Evolutionary conservation across 768 basidiomycete genomes (phyloP).

Genomic region (Cubamyces sp.): DNA sequence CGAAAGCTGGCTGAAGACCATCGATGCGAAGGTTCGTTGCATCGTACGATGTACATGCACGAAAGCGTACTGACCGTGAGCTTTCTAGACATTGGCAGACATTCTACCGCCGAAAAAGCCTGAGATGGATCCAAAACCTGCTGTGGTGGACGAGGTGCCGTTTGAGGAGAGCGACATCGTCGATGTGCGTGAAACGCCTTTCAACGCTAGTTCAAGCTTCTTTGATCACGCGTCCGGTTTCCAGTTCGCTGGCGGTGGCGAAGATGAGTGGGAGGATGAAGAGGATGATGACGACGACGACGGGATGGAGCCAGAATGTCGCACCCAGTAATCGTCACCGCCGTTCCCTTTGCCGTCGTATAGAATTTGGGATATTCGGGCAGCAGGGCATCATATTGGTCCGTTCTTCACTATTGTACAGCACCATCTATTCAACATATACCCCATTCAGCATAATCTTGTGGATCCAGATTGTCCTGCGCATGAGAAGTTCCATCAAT

Average conservation of each 20-base stretch:
- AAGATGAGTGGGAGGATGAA: slow-evolving; percentile 69
- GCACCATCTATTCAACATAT: slow-evolving; percentile 16
- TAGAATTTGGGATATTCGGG: slow-evolving; percentile 6
- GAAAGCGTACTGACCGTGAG: not conserved
- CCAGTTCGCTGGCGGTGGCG: slow-evolving; percentile 73
- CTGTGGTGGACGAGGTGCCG: slow-evolving; percentile 67
- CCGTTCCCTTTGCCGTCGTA: not conserved
- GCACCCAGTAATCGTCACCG: slow-evolving; percentile 9
- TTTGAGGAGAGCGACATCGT: slow-evolving; percentile 80
- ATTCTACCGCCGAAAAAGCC: slow-evolving; percentile 77
- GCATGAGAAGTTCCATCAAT: too few relatives aligned
- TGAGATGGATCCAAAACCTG: slow-evolving; percentile 73
- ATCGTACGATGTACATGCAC: not conserved
- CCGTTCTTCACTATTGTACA: slow-evolving; percentile 5
- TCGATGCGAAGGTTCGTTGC: slow-evolving; percentile 58
- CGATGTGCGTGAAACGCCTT: slow-evolving; percentile 83
- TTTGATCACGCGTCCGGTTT: slow-evolving; percentile 67
- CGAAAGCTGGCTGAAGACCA: slow-evolving; percentile 69
- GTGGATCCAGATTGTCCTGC: not conserved
- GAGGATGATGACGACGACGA: slow-evolving; percentile 72
- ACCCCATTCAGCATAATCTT: slow-evolving; percentile 5
- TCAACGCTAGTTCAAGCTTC: slow-evolving; percentile 73
- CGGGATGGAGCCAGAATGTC: slow-evolving; percentile 31
- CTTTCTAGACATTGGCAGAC: slow-evolving; percentile 59
- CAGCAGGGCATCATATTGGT: slow-evolving; percentile 4